Evolutionary conservation across 495 filamentous ascomycete species (phyloP).

Genomic region (Platismatia glauca): DNA sequence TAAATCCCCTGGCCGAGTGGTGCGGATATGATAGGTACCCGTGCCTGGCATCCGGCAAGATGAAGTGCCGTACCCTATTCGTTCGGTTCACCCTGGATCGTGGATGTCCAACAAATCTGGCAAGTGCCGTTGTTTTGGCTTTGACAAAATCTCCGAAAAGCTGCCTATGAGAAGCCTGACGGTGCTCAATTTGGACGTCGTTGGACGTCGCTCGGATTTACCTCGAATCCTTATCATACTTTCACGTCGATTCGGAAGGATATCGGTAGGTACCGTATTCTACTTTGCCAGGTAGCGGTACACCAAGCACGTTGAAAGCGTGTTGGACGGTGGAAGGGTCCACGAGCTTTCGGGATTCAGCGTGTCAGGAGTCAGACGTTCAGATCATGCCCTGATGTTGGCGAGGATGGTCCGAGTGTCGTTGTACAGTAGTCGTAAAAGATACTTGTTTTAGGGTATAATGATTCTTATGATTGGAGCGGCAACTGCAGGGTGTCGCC

Average conservation of each 20-base stretch:
- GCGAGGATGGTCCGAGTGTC: too few species aligned
- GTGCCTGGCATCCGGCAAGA: neutral
- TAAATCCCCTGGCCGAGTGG: neutral
- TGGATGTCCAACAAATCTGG: neutral
- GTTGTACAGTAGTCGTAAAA: too few species aligned
- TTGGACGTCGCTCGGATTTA: neutral
- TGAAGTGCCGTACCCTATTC: neutral
- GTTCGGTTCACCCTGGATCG: neutral
- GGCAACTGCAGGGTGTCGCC: neutral
- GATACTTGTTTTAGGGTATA: too few species aligned
- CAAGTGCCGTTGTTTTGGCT: neutral
- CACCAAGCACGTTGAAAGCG: too few species aligned
- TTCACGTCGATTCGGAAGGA: too few species aligned
- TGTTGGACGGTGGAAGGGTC: too few species aligned
- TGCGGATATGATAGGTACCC: neutral
- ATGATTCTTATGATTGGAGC: neutral
- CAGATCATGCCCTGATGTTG: too few species aligned
- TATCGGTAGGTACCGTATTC: too few species aligned
- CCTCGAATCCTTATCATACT: neutral
- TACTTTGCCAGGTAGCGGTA: too few species aligned
- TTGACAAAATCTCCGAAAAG: neutral
- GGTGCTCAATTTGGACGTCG: neutral
- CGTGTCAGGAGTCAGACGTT: too few species aligned
- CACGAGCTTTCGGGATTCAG: too few species aligned
- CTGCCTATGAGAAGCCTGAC: neutral